A percentile compares a stretch with the other conserved stretches of the same genome.
These are phyloP conservation scores for Pyrenophora graminea DNA, from an alignment of 2,329 filamentous ascomycete genomes.

Conservation along the genomic window DNA sequence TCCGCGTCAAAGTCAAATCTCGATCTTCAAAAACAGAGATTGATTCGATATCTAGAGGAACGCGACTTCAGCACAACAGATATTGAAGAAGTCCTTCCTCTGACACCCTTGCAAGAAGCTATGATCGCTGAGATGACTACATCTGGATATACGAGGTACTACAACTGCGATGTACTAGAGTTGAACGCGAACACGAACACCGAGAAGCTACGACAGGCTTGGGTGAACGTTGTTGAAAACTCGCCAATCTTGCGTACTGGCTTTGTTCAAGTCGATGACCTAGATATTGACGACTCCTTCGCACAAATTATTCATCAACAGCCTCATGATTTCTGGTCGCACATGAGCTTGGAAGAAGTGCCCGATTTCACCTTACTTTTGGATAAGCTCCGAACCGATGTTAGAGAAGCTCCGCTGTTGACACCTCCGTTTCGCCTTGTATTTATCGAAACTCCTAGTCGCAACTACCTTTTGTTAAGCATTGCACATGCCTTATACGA, in stretches of 20 bases:
- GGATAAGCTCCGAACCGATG: conserved; percentile 44
- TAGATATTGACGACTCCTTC: conserved; percentile 59
- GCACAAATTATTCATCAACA: conserved; percentile 58
- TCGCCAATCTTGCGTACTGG: conserved; percentile 76
- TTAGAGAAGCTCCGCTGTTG: conserved; percentile 7
- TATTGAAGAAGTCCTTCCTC: conserved; percentile 68
- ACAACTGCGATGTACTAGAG: conserved; percentile 79
- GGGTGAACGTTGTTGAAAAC: conserved; percentile 60
- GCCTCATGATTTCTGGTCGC: conserved; percentile 43
- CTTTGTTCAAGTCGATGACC: conserved; percentile 69
- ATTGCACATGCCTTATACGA: conserved; percentile 89
- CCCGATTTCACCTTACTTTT: conserved; percentile 40
- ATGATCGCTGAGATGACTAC: conserved; percentile 82
- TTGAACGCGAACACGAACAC: conserved; percentile 61
- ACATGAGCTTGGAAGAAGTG: conserved; percentile 21
- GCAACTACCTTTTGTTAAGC: conserved; percentile 63
- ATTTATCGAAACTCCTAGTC: conserved; percentile 39
- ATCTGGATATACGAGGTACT: conserved; percentile 76
- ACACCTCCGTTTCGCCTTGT: conserved; percentile 44
- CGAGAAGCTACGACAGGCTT: conserved; percentile 62
- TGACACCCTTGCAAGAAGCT: conserved; percentile 83
- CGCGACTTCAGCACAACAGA: conserved; percentile 41
- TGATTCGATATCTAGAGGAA: conserved; percentile 50
- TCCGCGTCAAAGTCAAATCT: conserved; percentile 19
- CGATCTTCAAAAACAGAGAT: conserved; percentile 23